Conservation (phyloP, 441 rosid species). For the Kokia cookei region DNA sequence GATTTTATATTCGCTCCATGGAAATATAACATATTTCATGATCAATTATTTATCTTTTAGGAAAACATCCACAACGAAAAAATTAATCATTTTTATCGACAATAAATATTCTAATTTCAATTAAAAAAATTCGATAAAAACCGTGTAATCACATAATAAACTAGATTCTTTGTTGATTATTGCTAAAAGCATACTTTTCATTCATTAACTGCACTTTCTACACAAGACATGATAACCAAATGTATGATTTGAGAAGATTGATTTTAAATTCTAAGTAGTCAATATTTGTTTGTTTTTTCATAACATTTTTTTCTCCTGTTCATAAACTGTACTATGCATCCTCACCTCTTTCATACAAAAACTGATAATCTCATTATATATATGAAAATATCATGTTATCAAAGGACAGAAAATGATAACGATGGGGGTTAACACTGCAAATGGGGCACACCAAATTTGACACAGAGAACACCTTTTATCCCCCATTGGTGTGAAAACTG, state of each 20-base stretch:
- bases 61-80: too few relatives aligned
- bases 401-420: neutral
- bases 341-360: too few relatives aligned
- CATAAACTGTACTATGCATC: too few relatives aligned
- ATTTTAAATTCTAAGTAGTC: neutral
- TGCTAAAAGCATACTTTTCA: neutral
- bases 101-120: too few relatives aligned
- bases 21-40: too few relatives aligned
- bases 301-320: too few relatives aligned
- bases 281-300: too few relatives aligned
- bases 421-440: slow-evolving; percentile 16
- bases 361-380: neutral
- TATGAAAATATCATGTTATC: neutral
- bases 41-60: rapidly evolving
- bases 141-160: neutral
- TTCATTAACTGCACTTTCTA: neutral
- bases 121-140: too few relatives aligned
- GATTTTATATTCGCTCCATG: too few relatives aligned
- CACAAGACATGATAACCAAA: neutral
- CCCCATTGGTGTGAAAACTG: neutral
- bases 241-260: neutral
- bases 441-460: slow-evolving; percentile 24
- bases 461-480: neutral
- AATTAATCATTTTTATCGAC: neutral
- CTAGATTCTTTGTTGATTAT: neutral